Evolutionary conservation across 495 filamentous ascomycete species (phyloP).

Genomic region (Parathielavia appendiculata): DNA sequence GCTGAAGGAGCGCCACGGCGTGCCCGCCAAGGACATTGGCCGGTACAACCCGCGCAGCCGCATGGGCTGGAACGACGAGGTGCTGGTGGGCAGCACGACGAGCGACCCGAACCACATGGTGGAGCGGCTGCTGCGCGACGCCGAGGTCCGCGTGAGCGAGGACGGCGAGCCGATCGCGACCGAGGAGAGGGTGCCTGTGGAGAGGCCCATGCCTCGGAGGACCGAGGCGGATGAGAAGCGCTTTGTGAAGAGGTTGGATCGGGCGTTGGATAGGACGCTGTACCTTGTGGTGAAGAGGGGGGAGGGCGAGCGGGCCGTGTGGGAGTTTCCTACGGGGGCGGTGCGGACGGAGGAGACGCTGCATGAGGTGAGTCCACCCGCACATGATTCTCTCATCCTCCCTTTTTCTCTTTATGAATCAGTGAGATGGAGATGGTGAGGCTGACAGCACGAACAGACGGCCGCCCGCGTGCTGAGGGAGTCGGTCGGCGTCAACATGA

Average conservation of each 20-base stretch:
- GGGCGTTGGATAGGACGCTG: slow-evolving; percentile 69
- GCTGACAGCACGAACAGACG: slow-evolving; percentile 50
- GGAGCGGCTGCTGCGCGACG: slow-evolving; percentile 65
- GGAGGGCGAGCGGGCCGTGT: slow-evolving; percentile 55
- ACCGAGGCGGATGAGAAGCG: slow-evolving; percentile 76
- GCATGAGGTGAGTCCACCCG: slow-evolving; percentile 60
- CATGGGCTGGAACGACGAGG: slow-evolving; percentile 85
- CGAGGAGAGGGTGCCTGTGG: slow-evolving; percentile 61
- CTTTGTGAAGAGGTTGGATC: slow-evolving; percentile 70
- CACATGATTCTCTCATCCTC: not conserved
- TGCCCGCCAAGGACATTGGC: slow-evolving; percentile 76
- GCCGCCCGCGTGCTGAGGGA: slow-evolving; percentile 72
- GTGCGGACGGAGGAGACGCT: slow-evolving; percentile 67
- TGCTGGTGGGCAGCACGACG: slow-evolving; percentile 64
- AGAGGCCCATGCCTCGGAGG: slow-evolving; percentile 61
- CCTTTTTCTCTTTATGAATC: not conserved
- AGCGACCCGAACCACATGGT: slow-evolving; percentile 50
- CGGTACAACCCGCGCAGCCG: slow-evolving; percentile 75
- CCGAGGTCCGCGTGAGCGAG: slow-evolving; percentile 60
- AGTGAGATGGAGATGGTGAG: not conserved
- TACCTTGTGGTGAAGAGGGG: slow-evolving; percentile 72
- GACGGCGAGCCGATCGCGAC: slow-evolving; percentile 56
- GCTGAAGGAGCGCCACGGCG: slow-evolving; percentile 60
- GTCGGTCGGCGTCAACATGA: slow-evolving; percentile 89
- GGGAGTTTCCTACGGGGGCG: slow-evolving; percentile 71